phyloP scores from a whole-genome alignment of 495 filamentous ascomycete genomes.

The Aspergillus leporis region DNA sequence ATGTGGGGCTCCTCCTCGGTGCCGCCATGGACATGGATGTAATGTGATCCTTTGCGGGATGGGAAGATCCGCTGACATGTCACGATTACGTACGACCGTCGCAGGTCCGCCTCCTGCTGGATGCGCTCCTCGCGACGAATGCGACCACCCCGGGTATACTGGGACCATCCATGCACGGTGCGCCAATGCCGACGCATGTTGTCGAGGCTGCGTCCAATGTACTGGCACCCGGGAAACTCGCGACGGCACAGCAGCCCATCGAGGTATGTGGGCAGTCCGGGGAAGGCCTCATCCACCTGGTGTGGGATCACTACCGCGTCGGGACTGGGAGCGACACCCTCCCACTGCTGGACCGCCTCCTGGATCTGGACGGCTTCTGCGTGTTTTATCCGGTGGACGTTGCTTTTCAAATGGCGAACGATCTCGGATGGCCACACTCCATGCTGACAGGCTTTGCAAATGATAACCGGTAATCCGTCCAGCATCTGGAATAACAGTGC shows the following conservation, averaged over 20 bases:
- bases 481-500: no score
- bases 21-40: conserved; percentile 7
- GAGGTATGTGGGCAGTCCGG: not conserved
- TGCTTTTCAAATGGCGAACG: not conserved
- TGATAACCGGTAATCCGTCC: conserved; percentile 7
- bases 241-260: conserved; percentile 2
- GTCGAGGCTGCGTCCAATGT: not conserved
- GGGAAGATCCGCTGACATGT: conserved; percentile 2
- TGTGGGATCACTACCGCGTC: not conserved
- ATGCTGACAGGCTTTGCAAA: not conserved
- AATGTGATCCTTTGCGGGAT: not conserved
- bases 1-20: not conserved
- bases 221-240: not conserved
- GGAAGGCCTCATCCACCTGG: not conserved
- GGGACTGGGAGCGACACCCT: not conserved
- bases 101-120: not conserved
- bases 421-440: not conserved
- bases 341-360: not conserved
- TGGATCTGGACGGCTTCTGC: not conserved
- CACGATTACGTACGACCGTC: not conserved
- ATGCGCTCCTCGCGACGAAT: not conserved
- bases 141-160: not conserved
- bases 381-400: not conserved
- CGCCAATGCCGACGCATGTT: conserved; percentile 1
- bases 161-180: not conserved